These are phyloP conservation scores for Pichia thaimueangensis DNA, from an alignment of 805 yeast genomes.

Conservation along the genomic window DNA sequence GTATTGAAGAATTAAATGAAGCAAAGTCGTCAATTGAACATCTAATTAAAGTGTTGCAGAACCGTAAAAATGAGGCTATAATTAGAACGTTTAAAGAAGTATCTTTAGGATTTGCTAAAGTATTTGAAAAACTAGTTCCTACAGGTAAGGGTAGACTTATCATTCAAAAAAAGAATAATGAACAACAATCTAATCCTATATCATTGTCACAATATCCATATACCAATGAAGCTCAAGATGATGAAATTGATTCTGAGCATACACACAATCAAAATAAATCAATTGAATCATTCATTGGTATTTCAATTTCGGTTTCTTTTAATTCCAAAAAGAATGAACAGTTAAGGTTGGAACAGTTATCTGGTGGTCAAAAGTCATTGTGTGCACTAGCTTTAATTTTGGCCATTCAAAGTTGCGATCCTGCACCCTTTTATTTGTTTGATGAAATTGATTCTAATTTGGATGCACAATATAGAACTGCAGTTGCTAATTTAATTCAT, in stretches of 20 bases:
- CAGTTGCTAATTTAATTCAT: conserved; percentile 74
- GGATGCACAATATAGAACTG: conserved; percentile 83
- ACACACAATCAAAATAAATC: conserved; percentile 13
- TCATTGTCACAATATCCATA: conserved; percentile 16
- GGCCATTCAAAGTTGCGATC: conserved; percentile 92
- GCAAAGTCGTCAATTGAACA: conserved; percentile 70
- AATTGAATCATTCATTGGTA: conserved; percentile 67
- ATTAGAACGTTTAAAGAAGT: conserved; percentile 71
- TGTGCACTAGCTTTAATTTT: conserved; percentile 92
- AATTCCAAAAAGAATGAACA: conserved; percentile 82
- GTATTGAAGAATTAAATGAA: conserved; percentile 62
- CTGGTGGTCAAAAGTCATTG: conserved; percentile 96
- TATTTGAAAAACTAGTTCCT: conserved; percentile 80
- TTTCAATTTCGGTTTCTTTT: conserved; percentile 82
- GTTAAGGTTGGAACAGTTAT: conserved; percentile 79
- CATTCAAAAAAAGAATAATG: conserved; percentile 42
- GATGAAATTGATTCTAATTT: conserved; percentile 96
- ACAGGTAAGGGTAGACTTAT: conserved; percentile 69
- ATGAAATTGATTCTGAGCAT: conserved; percentile 18
- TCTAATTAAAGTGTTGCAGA: conserved; percentile 61
- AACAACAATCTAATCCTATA: conserved; percentile 1
- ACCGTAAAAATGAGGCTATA: conserved; percentile 79
- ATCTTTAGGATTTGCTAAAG: conserved; percentile 60
- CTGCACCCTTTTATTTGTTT: conserved; percentile 93
- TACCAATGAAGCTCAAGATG: conserved; percentile 6